Evolutionary conservation across 768 basidiomycete genomes (phyloP), one percentile per base, ranked within the genome.

Genomic region (Tulasnella sp.): DNA sequence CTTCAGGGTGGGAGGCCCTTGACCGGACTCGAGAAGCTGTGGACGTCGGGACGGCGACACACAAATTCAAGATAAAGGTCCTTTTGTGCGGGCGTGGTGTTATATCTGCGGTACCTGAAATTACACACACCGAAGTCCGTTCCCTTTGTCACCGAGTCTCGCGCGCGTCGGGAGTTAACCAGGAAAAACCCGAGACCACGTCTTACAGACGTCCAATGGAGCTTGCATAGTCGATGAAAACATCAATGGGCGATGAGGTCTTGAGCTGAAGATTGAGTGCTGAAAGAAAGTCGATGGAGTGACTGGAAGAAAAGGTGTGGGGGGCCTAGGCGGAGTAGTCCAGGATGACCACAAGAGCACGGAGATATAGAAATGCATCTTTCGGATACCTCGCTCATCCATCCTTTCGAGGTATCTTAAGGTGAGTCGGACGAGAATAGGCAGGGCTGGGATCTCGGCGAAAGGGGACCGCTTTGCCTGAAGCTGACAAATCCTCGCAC

Each of bases 401-500:
- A n/a, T n/a, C n/a, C n/a, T n/a, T n/a, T n/a, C n/a, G n/a, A n/a
- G n/a, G n/a, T n/a, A n/a, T n/a, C n/a, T n/a, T n/a, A n/a, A n/a
- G n/a, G n/a, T n/a, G n/a, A n/a, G n/a, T n/a, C n/a, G 52, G n/a
- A 59, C 29, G 12, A 59, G 22, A 4, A 29, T n/a, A 59, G 52
- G 6, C 22, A n/a, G 12, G 5, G 22, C 4, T 59, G 52, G n/a
- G 9, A 29, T 2, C n/a, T 14, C 14, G 26, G 63, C 8, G 63
- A 22, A 65, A 65, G 34, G 8, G 63, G n/a, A n/a, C 34, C 35
- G 22, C 11, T n/a, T 8, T 2, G 1, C 35, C 34, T n/a, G n/a
- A n/a, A n/a, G 64, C 34, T 65, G 64, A 65, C 64, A 35, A 70
- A 70, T 70, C 29, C 29, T 26, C 47, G 69, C 69, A 70, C 69